Evolutionary conservation across 805 yeast genomes (phyloP), one percentile per base, ranked within the genome.

Genomic region (Hanseniaspora guilliermondii): DNA sequence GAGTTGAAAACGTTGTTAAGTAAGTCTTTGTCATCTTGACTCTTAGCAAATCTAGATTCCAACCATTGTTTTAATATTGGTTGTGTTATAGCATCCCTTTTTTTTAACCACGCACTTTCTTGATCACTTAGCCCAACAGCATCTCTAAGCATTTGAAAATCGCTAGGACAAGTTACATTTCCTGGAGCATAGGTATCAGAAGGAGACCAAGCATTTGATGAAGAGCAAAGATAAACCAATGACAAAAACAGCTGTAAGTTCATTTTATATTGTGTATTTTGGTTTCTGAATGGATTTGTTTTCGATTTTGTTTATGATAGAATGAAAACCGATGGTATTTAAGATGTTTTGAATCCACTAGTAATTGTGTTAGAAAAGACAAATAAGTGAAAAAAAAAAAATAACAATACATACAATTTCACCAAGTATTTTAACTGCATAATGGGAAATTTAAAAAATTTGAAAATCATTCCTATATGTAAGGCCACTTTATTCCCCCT

Each of bases 161-260:
- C 61, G 52, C 64, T 65, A 0, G 84, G 85, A 65, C 87, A 82
- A 2, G 71, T 67, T 6, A 80, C 76, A 14, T 67, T 65, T 0
- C 78, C 82, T 0, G 88, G 88, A 1, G 82, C 83, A 58, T 82
- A 82, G 0, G 77, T 70, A 55, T 76, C 73, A 0, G 78, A 73
- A 1, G 82, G 82, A 3, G 80, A 75, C 81, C 79, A 78, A 0
- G 71, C 72, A 33, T 19, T 27, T 21, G 14, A 36, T 9, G 22
- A 12, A 16, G 33, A 16, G 25, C 19, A 44, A 44, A 44, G 24
- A 7, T 17, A 17, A 33, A 19, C 14, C 14, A 45, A 45, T 4
- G 22, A 21, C 27, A 45, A 32, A 6, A 14, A 12, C 9, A 21
- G 3, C 30, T 14, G 27, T 19, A 47, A 36, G 14, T 47, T 36